Conservation (phyloP, 1,284 basidiomycete species). For the Cryptococcus wingfieldii region DNA sequence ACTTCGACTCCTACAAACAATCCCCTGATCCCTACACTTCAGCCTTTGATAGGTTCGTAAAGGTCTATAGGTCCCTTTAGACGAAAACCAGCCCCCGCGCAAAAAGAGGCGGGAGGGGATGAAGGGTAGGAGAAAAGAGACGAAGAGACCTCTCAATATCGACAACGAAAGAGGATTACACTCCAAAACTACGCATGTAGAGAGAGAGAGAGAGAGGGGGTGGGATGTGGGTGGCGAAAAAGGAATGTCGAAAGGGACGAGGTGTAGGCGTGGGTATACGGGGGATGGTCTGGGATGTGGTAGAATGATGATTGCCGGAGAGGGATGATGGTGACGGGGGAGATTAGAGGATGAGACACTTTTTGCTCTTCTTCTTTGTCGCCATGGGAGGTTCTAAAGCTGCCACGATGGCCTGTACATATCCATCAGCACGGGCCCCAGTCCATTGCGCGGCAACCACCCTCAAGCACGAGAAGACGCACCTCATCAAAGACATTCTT, state of each 20-base stretch:
- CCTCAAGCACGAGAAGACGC: slow-evolving; percentile 38
- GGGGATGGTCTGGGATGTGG: neutral
- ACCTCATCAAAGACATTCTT: slow-evolving; percentile 99
- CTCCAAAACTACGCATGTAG: too few relatives aligned
- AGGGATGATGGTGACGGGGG: neutral
- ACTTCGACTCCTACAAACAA: too few relatives aligned
- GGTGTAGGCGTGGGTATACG: neutral
- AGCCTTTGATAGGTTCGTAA: too few relatives aligned
- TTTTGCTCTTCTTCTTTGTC: slow-evolving; percentile 63
- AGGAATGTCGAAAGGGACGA: neutral
- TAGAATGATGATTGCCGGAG: neutral
- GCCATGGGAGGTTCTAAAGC: slow-evolving; percentile 93
- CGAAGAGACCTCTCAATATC: too few relatives aligned
- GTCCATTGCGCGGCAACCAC: neutral
- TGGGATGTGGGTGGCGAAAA: too few relatives aligned
- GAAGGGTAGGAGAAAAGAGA: too few relatives aligned
- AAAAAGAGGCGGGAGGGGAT: too few relatives aligned
- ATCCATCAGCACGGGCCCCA: neutral
- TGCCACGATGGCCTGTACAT: slow-evolving; percentile 84
- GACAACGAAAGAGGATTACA: too few relatives aligned
- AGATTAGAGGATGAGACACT: slow-evolving; percentile 73
- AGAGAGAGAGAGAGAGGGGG: too few relatives aligned
- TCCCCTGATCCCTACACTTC: too few relatives aligned
- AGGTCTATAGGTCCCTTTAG: too few relatives aligned
- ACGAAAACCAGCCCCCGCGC: too few relatives aligned